Base-by-base conservation (phyloP, 2,329 filamentous ascomycete genomes). In the Gyromitra esculenta region DNA sequence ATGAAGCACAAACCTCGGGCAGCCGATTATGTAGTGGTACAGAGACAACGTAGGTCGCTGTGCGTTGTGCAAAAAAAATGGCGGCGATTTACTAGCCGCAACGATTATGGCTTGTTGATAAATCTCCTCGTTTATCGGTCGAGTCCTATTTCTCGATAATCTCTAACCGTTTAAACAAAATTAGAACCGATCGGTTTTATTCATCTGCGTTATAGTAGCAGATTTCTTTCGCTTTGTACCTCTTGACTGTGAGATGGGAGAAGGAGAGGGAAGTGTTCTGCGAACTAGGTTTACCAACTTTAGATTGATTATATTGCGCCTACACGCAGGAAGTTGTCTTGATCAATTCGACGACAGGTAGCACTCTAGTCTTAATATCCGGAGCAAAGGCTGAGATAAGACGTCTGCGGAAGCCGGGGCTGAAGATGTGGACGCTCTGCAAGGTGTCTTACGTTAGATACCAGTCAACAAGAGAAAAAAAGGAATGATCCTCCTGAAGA, bases 391-490 rank as follows among this genome's bases (percentile, higher is more conserved):
- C 67, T 66, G 73, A 71, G 70, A 71, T 71, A 71, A 62, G 65
- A 54, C 39, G 50, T 66, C 62, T 65, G 60, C 39, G 48, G 66
- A 31, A 43, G 54, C 31, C 9, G 60, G 60, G 73, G 68, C 73
- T 66, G 73, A 70, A 50, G 65, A 43, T 69, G 31, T 21, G 41
- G 50, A 60, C 41, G 39, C 37, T 39, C 66, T 70, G 59, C 35
- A 48, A 48, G 45, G 59, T 75, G 72, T 75, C 72, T 75, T 71
- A 75, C 66, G 72, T 75, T 75, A 71, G 66, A 70, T 68, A 66
- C 48, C 37, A 70, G 35, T 25, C 31, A 70, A 62, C 56, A 71
- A 50, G 59, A 56, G 48, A 65, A 63, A 65, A 63, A 70, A 41
- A 56, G 59, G 72, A 75, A 75, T 48, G 59, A 56, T 63, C 57